Base-by-base conservation (phyloP, 306 rosid genomes). In the Vigna unguiculata region DNA sequence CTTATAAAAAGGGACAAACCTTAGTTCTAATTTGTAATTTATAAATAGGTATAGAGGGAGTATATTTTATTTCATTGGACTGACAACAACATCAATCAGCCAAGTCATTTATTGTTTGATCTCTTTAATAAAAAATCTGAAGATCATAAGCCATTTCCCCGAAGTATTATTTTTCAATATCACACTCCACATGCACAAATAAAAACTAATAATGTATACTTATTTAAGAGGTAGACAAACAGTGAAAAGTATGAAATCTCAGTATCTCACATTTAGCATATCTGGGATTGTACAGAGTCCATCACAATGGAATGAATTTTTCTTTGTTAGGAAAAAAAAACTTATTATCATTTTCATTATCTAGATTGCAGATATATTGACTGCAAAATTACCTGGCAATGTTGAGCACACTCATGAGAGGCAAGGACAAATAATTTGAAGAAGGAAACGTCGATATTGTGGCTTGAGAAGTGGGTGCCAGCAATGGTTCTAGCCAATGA, bases 401-500 rank as follows among this genome's bases (percentile, higher is more conserved):
- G 81, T 89, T 91, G 74, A 95, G 88, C 38, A 87, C 84, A 69
- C 99, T 96, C 98, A 87, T 80, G 69, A 92, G 96, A 69, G 99
- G 98, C 93, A 92, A 80, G 7, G 93, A 92, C 58, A 92, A 86
- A 84, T 87, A 91, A 69, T 86, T 92, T 54, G 98, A 89, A 55
- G 83, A 38, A 72, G 93, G 88, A 62, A 96, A 92, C 5, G 82
- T 30, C 0, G 97, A 87, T 83, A 91, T 61, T 66, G 53, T 40
- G 6, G 85, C 81, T 67, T 88, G 90, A 17, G 98, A 91, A 87
- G 84, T 91, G 46, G 98, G 93, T 64, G 88, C 69, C 74, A 92
- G 78, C 64, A 91, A 36, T 9, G 96, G 91, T 81, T 96, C 99
- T 61, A 96, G 99, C 97, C 98, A 89, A 82, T 86, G 93, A 52